A percentile compares a stretch with the other conserved stretches of the same genome.
Evolutionary conservation across 192 early-diverging fungal genomes (phyloP).

Genomic region (Gonapodya prolifera): DNA sequence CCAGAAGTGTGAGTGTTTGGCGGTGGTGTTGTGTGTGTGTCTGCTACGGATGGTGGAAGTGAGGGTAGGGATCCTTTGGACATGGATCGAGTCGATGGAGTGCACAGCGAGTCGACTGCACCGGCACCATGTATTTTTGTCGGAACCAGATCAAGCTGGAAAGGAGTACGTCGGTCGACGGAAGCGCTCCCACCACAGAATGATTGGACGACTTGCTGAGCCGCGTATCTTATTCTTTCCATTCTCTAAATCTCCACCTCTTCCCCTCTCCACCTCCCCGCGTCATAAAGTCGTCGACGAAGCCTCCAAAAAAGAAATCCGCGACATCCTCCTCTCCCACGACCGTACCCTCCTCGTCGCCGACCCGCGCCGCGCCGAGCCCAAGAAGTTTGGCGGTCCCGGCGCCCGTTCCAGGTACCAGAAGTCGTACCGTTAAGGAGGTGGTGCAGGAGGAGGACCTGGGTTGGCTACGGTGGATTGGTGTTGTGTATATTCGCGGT

Average conservation of each 20-base stretch:
- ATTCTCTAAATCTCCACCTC: background rate
- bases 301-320: conserved; percentile 99
- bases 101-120: too few species aligned
- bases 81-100: conserved; percentile 7
- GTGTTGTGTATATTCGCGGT: too few species aligned
- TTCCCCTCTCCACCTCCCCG: too few species aligned
- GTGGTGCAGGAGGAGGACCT: too few species aligned
- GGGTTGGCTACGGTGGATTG: too few species aligned
- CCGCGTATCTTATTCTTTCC: background rate
- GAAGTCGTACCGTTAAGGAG: too few species aligned
- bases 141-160: background rate
- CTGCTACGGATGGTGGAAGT: conserved; percentile 10
- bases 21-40: too few species aligned
- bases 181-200: background rate
- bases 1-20: conserved; percentile 67
- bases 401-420: conserved; percentile 95
- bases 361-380: conserved; percentile 96
- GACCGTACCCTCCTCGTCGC: conserved; percentile 97
- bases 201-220: background rate
- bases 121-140: background rate
- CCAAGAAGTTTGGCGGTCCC: conserved; percentile 99
- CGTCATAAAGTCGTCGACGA: conserved; percentile 93
- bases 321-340: conserved; percentile 70
- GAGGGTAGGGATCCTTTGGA: conserved; percentile 9
- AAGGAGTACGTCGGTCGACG: background rate